Evolutionary conservation across 1,284 basidiomycete species (phyloP).

Genomic region (Rhodofomes roseus): DNA sequence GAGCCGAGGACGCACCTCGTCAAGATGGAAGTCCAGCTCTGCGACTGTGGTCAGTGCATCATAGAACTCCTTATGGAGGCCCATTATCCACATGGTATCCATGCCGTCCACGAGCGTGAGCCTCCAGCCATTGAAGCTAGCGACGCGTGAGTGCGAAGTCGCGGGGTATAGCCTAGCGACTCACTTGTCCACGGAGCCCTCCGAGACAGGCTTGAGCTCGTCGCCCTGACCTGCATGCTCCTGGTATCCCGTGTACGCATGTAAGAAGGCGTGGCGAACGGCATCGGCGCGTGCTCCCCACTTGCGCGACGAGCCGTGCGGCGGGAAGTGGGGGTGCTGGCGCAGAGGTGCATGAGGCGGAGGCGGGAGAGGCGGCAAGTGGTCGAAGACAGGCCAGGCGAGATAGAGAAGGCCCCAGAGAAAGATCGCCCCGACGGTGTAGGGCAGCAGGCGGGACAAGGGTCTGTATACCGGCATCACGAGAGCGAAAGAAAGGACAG

Average conservation of each 20-base stretch:
- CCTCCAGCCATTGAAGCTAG: constrained; percentile 73
- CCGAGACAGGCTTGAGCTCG: constrained; percentile 53
- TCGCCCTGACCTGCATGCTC: constrained; percentile 52
- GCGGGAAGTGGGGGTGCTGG: not conserved
- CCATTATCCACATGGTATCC: constrained; percentile 76
- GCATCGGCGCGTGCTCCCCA: constrained; percentile 52
- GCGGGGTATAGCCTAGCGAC: constrained; percentile 13
- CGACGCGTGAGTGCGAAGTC: not conserved
- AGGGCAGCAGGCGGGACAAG: constrained; percentile 5
- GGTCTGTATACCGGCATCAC: constrained; percentile 1
- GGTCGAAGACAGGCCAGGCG: constrained; percentile 4
- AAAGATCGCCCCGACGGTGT: constrained; percentile 7
- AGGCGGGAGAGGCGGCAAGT: not conserved
- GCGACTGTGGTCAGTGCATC: constrained; percentile 59
- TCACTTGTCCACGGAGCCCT: constrained; percentile 49
- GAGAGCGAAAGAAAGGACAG: not conserved
- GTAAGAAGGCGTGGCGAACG: constrained; percentile 55
- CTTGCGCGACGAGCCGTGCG: constrained; percentile 4
- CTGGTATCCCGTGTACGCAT: constrained; percentile 64
- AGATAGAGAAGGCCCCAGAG: constrained; percentile 9
- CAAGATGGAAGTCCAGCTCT: constrained; percentile 51
- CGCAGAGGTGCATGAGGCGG: not conserved
- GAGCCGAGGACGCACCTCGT: constrained; percentile 26
- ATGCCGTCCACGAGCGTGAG: constrained; percentile 71
- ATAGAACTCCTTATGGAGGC: constrained; percentile 63